Percentiles rank a stretch among this genome's conserved stretches.
phyloP scores from a whole-genome alignment of 306 rosid genomes.

The Prunus fruticosa region DNA sequence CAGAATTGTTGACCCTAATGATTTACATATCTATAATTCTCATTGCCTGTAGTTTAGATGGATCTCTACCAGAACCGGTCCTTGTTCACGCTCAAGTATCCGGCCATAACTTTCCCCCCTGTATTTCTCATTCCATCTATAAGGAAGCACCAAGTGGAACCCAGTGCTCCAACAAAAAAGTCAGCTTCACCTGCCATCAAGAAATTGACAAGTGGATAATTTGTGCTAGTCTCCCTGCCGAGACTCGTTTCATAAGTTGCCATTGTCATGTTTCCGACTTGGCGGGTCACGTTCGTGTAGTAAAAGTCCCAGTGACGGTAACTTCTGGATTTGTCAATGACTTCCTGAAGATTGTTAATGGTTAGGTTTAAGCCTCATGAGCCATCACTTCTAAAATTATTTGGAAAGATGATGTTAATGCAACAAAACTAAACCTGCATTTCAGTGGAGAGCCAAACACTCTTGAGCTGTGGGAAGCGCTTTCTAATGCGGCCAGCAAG shows the following conservation, averaged over 20 bases:
- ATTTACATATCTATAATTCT: conserved; percentile 5
- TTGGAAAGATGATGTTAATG: neutral
- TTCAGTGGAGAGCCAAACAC: conserved; percentile 80
- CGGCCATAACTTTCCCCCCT: conserved; percentile 94
- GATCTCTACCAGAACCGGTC: conserved; percentile 75
- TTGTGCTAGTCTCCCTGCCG: conserved; percentile 80
- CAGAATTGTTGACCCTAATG: neutral
- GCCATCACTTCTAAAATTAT: neutral
- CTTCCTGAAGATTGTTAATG: conserved; percentile 42
- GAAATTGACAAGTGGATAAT: conserved; percentile 86
- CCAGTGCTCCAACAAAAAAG: conserved; percentile 83
- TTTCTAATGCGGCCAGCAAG: conserved; percentile 60
- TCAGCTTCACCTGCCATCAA: conserved; percentile 92
- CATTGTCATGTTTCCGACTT: conserved; percentile 60
- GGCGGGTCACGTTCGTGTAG: conserved; percentile 62
- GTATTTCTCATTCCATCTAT: conserved; percentile 98
- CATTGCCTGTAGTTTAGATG: neutral
- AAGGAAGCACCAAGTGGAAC: conserved; percentile 90
- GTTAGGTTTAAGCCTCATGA: neutral
- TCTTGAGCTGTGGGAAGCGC: conserved; percentile 67
- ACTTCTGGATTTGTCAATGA: conserved; percentile 50
- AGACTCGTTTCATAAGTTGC: conserved; percentile 69
- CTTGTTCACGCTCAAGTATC: conserved; percentile 88
- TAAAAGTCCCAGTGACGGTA: conserved; percentile 64
- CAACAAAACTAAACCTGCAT: conserved; percentile 55